Base-by-base conservation (phyloP, 306 rosid genomes). In the Begonia peltatifolia region DNA sequence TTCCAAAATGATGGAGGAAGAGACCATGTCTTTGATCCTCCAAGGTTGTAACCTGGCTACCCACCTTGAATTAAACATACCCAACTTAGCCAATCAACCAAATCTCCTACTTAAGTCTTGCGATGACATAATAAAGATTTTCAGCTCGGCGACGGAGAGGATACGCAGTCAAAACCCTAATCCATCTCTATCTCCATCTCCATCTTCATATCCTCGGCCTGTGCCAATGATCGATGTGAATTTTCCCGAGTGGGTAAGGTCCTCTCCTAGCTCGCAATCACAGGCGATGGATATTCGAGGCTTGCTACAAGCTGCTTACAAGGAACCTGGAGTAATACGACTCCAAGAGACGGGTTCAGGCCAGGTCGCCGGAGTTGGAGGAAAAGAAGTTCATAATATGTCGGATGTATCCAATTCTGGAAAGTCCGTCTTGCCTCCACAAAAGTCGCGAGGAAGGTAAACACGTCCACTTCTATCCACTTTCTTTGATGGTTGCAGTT, bases 381-480 rank as follows among this genome's bases (percentile, higher is more conserved):
- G 65, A 61, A 43, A n/a, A 11, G 44, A n/a, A 9, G 46, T 47
- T 41, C 25, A 2, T 35, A 47, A 6, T 53, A 54, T 47, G n/a
- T 18, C 17, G 3, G 17, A 56, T 20, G 5, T 50, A 38, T 11
- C 44, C 4, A 54, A 48, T 59, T 59, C 55, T 52, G 68, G 22
- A 56, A 69, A 52, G 47, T 47, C 66, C 3, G 41, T 54, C 36
- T 60, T 68, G 8, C 66, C 79, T 11, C 52, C 72, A 9, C 70
- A 78, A 35, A 63, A 79, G 55, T 59, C 65, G 5, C 71, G 87
- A 35, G 66, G 42, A 70, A 71, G 92, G 95, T 81, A 69, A 41
- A 38, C 13, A 0, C 10, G 12, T 43, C 9, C 47, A 43, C 13
- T 13, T 10, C 3, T 2, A 46, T 11, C 13, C 13, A 46, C 49